Conservation (phyloP, 2,329 filamentous ascomycete species). For the Alternaria angustiovoidea region DNA sequence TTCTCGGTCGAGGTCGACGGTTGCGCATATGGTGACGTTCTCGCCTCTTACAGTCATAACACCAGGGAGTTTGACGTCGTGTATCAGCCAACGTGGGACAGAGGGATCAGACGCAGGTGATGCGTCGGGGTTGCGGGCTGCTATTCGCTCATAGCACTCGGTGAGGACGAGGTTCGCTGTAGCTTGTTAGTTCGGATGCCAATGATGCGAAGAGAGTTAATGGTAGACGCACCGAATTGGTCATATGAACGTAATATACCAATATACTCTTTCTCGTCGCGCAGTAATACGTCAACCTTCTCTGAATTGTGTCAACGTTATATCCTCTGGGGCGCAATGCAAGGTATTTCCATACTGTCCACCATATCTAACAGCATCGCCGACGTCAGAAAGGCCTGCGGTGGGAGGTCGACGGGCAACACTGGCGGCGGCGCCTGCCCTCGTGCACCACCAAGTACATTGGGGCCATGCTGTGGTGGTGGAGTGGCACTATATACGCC, state of each 20-base stretch:
- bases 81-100: slow-evolving; percentile 67
- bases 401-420: slow-evolving; percentile 64
- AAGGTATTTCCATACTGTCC: slow-evolving; percentile 71
- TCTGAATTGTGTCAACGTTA: slow-evolving; percentile 63
- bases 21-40: slow-evolving; percentile 94
- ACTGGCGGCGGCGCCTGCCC: slow-evolving; percentile 34
- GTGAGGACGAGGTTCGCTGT: slow-evolving; percentile 93
- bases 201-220: background rate
- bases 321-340: slow-evolving; percentile 5
- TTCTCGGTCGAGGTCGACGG: slow-evolving; percentile 96
- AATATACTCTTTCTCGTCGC: slow-evolving; percentile 92
- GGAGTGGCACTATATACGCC: slow-evolving; percentile 50
- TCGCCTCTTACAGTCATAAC: slow-evolving; percentile 93
- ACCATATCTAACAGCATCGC: slow-evolving; percentile 95
- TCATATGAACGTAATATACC: slow-evolving; percentile 96
- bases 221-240: slow-evolving; percentile 77
- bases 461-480: slow-evolving; percentile 60
- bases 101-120: slow-evolving; percentile 28
- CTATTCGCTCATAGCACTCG: slow-evolving; percentile 89
- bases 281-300: slow-evolving; percentile 89
- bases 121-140: slow-evolving; percentile 63
- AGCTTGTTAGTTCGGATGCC: slow-evolving; percentile 15
- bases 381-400: slow-evolving; percentile 98
- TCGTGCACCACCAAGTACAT: slow-evolving; percentile 41
- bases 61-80: slow-evolving; percentile 83